Base-by-base conservation (phyloP, 2,329 filamentous ascomycete species). In the Aspergillus aculeatus region DNA sequence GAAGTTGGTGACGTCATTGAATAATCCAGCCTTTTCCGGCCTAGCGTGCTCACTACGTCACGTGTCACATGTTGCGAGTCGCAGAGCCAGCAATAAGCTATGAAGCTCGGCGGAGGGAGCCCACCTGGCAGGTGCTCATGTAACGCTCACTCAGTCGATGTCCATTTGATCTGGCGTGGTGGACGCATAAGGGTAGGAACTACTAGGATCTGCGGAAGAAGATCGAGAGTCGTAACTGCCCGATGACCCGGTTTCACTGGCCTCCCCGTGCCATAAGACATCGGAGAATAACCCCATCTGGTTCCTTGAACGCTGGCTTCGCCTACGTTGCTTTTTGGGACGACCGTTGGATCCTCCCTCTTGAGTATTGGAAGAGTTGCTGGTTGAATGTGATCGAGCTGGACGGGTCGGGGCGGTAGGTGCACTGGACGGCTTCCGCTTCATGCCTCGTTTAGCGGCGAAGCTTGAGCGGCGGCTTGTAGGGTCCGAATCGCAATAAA, bases 1-100 rank as follows among this genome's bases (percentile, higher is more conserved):
- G 65, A 56, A 61, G 47, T 31, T 32, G 19, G 29, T 76, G 74
- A 76, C 73, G 74, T 76, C 73, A 76, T 70, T n/a, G 23, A 56
- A 56, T 21, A 9, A n/a, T 26, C 35, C 31, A 23, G 21, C 50
- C 53, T 9, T 50, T 57, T 53, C 56, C 19, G 50, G 55, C 31
- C 49, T 60, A 64, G 54, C 26, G 47, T 50, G 31, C 32, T 54
- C 55, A 54, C 24, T n/a, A 16, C 41, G 19, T 47, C 35, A 56
- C 31, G 50, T 54, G 29, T 50, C 24, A 35, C 38, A 19, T 24
- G 38, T 6, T 44, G 38, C 16, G n/a, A n/a, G 14, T 5, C 14
- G 14, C 14, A 44, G 38, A 44, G 16, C 38, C 38, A 16, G 38
- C 38, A 44, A 44, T 19, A 24, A 57, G 9, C 47, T 31, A 19